phyloP scores from a whole-genome alignment of 1,284 basidiomycete species.

The Melampsora americana region DNA sequence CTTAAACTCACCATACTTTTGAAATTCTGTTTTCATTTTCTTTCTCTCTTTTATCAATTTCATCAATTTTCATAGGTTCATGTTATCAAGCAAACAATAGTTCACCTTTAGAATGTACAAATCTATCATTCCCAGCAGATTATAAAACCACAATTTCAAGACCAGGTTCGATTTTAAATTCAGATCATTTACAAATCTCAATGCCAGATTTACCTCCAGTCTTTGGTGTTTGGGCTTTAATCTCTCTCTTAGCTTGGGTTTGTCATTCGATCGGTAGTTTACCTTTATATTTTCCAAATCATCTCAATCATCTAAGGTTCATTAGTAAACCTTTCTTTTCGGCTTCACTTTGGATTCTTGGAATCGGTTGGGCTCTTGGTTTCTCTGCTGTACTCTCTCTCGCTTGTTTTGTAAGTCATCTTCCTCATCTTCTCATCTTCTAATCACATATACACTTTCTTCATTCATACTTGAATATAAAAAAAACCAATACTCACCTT shows the following conservation, averaged over 20 bases:
- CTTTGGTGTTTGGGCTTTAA: constrained; percentile 24
- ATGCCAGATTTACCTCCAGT: constrained; percentile 42
- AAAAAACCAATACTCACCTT: too few species aligned
- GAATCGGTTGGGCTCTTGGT: constrained; percentile 36
- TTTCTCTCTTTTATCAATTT: background rate
- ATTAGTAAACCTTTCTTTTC: constrained; percentile 27
- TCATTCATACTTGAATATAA: too few species aligned
- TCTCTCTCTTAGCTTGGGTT: constrained; percentile 16
- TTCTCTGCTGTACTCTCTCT: constrained; percentile 39
- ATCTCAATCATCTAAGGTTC: constrained; percentile 15
- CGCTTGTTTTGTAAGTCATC: constrained; percentile 39
- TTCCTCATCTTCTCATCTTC: background rate
- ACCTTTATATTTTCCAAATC: constrained; percentile 10
- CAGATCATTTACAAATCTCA: constrained; percentile 23
- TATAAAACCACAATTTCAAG: constrained; percentile 27
- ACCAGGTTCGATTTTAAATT: constrained; percentile 18
- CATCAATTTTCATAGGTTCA: constrained; percentile 17
- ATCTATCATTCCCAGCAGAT: constrained; percentile 33
- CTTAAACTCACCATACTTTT: background rate
- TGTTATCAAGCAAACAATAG: constrained; percentile 18
- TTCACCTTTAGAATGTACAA: constrained; percentile 22
- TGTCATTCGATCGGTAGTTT: constrained; percentile 22
- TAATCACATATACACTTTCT: too few species aligned
- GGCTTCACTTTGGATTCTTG: constrained; percentile 38
- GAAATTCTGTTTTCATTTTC: background rate